Evolutionary conservation across 169 alveolate genomes (phyloP).

Genomic region (Plasmodium vivax): DNA sequence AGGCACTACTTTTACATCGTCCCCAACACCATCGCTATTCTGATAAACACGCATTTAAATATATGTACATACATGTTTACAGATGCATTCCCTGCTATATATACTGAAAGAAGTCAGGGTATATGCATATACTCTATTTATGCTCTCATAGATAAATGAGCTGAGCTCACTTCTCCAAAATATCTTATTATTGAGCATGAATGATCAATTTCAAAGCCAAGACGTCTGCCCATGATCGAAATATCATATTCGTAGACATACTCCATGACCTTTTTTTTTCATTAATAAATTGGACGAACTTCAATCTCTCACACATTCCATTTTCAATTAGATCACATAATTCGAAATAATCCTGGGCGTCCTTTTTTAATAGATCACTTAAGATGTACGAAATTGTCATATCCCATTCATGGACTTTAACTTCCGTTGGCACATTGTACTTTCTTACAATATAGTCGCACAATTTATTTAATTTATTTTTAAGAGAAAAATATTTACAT

Average conservation of each 20-base stretch:
- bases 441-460: neutral
- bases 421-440: neutral
- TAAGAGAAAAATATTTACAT: neutral
- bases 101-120: neutral
- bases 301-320: neutral
- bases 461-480: neutral
- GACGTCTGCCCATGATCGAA: neutral
- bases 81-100: neutral
- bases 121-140: neutral
- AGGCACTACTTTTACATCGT: neutral
- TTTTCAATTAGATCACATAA: neutral
- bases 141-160: neutral
- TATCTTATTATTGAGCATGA: neutral
- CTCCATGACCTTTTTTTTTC: neutral
- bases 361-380: neutral
- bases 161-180: neutral
- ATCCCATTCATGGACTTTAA: neutral
- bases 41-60: neutral
- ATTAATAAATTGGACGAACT: neutral
- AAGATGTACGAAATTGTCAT: neutral
- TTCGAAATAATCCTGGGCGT: neutral
- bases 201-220: neutral
- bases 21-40: neutral
- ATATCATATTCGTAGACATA: neutral
- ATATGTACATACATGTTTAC: neutral